Base-by-base conservation (phyloP, 495 filamentous ascomycete species). In the Cercophora samala region DNA sequence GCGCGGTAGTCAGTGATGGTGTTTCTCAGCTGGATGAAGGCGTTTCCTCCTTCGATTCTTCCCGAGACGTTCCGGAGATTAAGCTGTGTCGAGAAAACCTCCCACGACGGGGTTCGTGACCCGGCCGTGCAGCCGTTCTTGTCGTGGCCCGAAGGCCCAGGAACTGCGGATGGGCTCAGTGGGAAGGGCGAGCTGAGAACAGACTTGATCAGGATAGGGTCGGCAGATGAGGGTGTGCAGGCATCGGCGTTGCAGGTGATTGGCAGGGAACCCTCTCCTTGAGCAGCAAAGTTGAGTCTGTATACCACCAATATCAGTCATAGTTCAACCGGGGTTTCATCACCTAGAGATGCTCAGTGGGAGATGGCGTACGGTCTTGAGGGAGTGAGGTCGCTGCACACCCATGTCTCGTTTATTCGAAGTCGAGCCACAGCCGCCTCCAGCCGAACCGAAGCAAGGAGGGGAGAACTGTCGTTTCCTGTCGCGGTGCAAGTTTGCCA, bases 361-460 rank as follows among this genome's bases (percentile, higher is more conserved):
- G 46, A 32, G n/a, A 32, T 17, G 26, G 25, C 69, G n/a, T 66
- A 73, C 73, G 65, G 60, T 5, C 66, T 64, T 8, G 1, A 42
- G 1, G 59, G 65, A n/a, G 42, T 58, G 0, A 67, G 0, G 56
- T 75, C 73, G 8, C 55, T 68, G 58, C 73, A 75, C 1, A 23
- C 24, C 73, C 73, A 75, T 0, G 73, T 73, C 63, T 75, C 65
- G 60, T 73, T 73, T 61, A 75, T 19, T 5, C 29, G 29, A 5
- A 75, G 42, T 5, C 42, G 60, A 6, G 63, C 64, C 3, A 53
- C 64, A 11, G 15, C 53, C 5, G 42, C 53, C 23, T 23, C 60
- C 11, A 66, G 19, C 19, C 68, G 63, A 29, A 67, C 32, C 0
- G 61, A 32, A 23, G 67, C 65, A 8, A 42, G 5, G 3, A 64